Conservation (phyloP, 2,329 filamentous ascomycete genomes). For the Pezicula radicicola region DNA sequence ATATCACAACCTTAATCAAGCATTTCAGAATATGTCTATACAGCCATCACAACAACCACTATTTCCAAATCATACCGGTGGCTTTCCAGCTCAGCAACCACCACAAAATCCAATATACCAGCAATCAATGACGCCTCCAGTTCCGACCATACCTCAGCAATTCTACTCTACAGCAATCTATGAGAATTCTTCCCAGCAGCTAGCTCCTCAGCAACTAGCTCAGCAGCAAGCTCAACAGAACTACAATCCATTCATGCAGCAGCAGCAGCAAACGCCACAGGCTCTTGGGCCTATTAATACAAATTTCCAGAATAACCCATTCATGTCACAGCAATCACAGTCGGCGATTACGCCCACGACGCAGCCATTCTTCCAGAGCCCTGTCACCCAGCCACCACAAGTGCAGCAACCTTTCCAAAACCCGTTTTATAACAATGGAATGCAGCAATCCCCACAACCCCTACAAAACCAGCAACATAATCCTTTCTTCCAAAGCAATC, state of each 20-base stretch:
- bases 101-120: constrained; percentile 35
- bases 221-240: constrained; percentile 16
- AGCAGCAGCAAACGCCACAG: constrained; percentile 10
- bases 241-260: constrained; percentile 28
- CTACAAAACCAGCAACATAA: constrained; percentile 21
- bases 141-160: constrained; percentile 27
- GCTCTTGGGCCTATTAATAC: constrained; percentile 15
- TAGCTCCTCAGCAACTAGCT: constrained; percentile 13
- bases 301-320: constrained; percentile 34
- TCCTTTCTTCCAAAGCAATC: constrained; percentile 18
- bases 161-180: constrained; percentile 25
- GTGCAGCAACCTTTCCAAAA: constrained; percentile 14
- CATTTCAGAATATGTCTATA: constrained; percentile 74
- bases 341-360: constrained; percentile 13
- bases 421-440: constrained; percentile 1
- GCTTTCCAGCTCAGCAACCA: constrained; percentile 39
- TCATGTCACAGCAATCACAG: constrained; percentile 32
- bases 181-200: constrained; percentile 21
- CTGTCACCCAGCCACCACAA: constrained; percentile 30
- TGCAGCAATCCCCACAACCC: constrained; percentile 13
- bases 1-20: constrained; percentile 46
- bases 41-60: constrained; percentile 56
- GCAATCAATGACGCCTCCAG: constrained; percentile 28
- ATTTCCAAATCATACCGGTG: constrained; percentile 76
- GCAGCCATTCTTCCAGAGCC: constrained; percentile 21